Base-by-base conservation (phyloP, 2,329 filamentous ascomycete genomes). In the Blastomyces gilchristii region DNA sequence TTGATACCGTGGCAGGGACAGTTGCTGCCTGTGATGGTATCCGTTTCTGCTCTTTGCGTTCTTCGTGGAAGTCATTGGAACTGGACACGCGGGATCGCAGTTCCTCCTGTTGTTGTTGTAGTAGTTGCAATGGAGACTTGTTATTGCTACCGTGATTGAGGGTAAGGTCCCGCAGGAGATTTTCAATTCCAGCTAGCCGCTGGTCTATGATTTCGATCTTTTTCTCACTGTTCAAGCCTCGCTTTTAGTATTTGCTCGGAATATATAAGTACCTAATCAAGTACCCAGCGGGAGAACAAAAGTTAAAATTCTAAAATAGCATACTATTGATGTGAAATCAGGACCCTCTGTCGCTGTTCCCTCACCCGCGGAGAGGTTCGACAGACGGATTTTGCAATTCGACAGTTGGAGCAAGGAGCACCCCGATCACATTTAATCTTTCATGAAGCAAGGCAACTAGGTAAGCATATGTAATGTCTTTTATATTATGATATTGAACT, bases 201-300 rank as follows among this genome's bases (percentile, higher is more conserved):
- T 79, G 76, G 67, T 82, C 80, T 60, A 83, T 82, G 14, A 78
- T 68, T 64, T 82, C 80, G 58, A 83, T 81, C 69, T 82, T 82
- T 67, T 75, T 78, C 68, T 83, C 81, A 70, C 79, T 82, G 56
- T 18, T 28, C 12, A 28, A 53, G 34, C 12, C 25, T 37, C 31
- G 2, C 12, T 31, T 28, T 49, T 28, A 54, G 25, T 52, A 16
- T 14, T 41, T 28, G 25, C 0, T n/a, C 14, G 34, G 31, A 8
- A 52, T 31, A 16, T 3, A 16, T 49, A 49, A 34, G 6, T 34
- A 12, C 22, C 18, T 58, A 37, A 18, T 31, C 28, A 18, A 39
- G 18, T 18, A 5, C 3, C 22, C 37, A 45, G 22, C 2, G 14
- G 43, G 16, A 16, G 11, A 53, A 45, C 12, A 18, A 39, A n/a